Evolutionary conservation across 106 monocot genomes (phyloP).

Genomic region (Phalaenopsis aphrodite): DNA sequence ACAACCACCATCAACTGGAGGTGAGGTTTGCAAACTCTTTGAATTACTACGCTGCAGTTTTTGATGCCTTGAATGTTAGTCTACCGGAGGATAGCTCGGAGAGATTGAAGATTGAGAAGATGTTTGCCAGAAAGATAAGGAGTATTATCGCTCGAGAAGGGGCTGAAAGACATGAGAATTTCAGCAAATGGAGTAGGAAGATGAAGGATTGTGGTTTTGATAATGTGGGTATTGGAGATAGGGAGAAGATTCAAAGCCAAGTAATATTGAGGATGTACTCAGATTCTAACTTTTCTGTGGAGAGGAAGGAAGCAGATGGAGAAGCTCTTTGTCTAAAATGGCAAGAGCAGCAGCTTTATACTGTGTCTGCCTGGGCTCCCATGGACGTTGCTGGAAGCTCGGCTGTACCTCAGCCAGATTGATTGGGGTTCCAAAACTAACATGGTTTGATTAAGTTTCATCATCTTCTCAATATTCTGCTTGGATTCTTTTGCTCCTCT

Average conservation of each 20-base stretch:
- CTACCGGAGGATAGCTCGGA: conserved; percentile 30
- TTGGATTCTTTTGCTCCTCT: conserved; percentile 1
- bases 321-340: conserved; percentile 62
- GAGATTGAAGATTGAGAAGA: conserved; percentile 68
- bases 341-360: conserved; percentile 64
- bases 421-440: background rate
- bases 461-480: background rate
- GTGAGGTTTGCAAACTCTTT: conserved; percentile 43
- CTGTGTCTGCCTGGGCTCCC: conserved; percentile 73
- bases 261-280: conserved; percentile 67
- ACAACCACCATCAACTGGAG: conserved; percentile 55
- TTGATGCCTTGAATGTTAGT: conserved; percentile 49
- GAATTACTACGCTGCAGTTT: conserved; percentile 62
- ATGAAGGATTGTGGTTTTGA: conserved; percentile 47
- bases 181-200: conserved; percentile 48
- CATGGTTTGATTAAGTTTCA: background rate
- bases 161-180: conserved; percentile 59
- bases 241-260: conserved; percentile 48
- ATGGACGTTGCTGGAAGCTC: conserved; percentile 24
- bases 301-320: conserved; percentile 22
- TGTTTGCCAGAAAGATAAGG: conserved; percentile 77
- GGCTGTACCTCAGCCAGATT: conserved; percentile 20
- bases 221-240: conserved; percentile 27
- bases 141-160: conserved; percentile 56
- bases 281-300: conserved; percentile 34